Evolutionary conservation across 805 yeast species (phyloP).

Genomic region (Metschnikowia lunata): DNA sequence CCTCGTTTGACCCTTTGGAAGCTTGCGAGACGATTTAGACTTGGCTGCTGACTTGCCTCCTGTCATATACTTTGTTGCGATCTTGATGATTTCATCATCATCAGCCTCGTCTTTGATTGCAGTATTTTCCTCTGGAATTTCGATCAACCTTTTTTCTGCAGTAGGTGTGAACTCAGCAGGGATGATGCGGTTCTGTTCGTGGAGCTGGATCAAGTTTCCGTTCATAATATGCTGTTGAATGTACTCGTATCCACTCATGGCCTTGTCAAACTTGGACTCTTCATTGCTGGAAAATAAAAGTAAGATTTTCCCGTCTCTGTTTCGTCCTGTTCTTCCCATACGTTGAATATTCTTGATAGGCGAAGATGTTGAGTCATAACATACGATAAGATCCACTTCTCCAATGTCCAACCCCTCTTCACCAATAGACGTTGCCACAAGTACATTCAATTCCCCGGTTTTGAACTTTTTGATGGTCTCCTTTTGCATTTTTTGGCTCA

Average conservation of each 20-base stretch:
- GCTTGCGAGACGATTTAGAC: constrained; percentile 15
- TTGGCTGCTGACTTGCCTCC: constrained; percentile 20
- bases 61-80: constrained; percentile 63
- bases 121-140: constrained; percentile 66
- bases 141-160: constrained; percentile 53
- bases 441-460: constrained; percentile 64
- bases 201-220: constrained; percentile 41
- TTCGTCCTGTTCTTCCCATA: constrained; percentile 98
- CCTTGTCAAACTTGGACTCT: constrained; percentile 70
- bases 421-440: constrained; percentile 96
- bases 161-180: constrained; percentile 55
- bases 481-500: constrained; percentile 87
- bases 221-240: constrained; percentile 67
- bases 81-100: constrained; percentile 59
- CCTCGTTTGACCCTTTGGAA: constrained; percentile 12
- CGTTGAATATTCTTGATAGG: constrained; percentile 92
- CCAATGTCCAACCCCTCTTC: constrained; percentile 99
- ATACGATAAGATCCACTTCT: constrained; percentile 89
- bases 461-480: constrained; percentile 72
- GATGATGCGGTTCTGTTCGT: constrained; percentile 59
- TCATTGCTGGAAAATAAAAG: constrained; percentile 76
- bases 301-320: constrained; percentile 79
- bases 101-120: constrained; percentile 54
- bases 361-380: constrained; percentile 89
- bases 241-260: constrained; percentile 77